Evolutionary conservation across 768 basidiomycete species (phyloP).

Genomic region (Hirschioporus abietinus): DNA sequence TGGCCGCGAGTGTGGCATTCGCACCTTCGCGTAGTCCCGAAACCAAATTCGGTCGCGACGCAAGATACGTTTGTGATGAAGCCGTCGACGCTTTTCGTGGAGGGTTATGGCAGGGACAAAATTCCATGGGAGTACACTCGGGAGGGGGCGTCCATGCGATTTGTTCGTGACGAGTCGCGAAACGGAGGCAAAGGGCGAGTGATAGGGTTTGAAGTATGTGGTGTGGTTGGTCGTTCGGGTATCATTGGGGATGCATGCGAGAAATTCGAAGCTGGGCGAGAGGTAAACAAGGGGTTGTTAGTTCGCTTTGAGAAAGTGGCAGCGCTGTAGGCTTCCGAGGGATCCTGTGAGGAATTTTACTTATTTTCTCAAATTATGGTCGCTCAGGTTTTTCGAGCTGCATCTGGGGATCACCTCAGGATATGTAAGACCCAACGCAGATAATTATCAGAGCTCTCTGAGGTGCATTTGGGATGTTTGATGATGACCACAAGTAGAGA

Average conservation of each 20-base stretch:
- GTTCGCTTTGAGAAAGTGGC: slow-evolving; percentile 3
- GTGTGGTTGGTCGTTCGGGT: background rate
- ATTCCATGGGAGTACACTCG: slow-evolving; percentile 25
- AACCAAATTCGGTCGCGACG: slow-evolving; percentile 7
- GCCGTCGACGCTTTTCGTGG: slow-evolving; percentile 26
- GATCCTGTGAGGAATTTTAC: too few relatives aligned
- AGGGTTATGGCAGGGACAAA: slow-evolving; percentile 32
- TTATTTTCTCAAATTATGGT: too few relatives aligned
- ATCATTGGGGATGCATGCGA: background rate
- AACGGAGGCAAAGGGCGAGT: background rate
- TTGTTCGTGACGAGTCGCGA: slow-evolving; percentile 22
- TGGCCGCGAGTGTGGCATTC: slow-evolving; percentile 32
- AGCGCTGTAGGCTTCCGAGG: too few relatives aligned
- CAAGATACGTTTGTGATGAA: slow-evolving; percentile 16
- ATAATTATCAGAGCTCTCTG: too few relatives aligned
- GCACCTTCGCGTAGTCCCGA: slow-evolving; percentile 27
- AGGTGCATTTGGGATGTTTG: too few relatives aligned
- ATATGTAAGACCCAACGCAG: too few relatives aligned
- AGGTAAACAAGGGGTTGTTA: background rate
- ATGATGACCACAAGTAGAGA: too few relatives aligned
- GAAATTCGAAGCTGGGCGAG: background rate
- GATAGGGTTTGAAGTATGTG: background rate
- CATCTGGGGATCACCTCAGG: too few relatives aligned
- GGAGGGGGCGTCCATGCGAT: background rate
- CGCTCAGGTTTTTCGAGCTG: too few relatives aligned